Conservation (phyloP, 2,329 filamentous ascomycete genomes). For the Ascochyta rabiei region DNA sequence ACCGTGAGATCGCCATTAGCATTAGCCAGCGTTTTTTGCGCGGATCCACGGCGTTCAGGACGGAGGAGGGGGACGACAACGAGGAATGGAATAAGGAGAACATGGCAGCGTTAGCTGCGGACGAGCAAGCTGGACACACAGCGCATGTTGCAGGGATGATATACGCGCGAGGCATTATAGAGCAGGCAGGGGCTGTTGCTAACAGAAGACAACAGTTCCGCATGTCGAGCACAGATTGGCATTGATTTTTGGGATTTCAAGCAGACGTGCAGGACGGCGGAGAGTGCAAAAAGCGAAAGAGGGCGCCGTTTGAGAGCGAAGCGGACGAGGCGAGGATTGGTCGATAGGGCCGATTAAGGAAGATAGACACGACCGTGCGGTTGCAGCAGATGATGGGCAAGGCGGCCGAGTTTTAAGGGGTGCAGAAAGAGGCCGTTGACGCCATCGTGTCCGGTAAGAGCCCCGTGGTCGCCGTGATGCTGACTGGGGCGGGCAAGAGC, state of each 20-base stretch:
- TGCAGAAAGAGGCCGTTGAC: constrained; percentile 26
- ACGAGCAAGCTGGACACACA: constrained; percentile 19
- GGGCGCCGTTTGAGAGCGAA: not conserved
- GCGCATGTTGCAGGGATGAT: constrained; percentile 17
- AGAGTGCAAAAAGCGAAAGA: not conserved
- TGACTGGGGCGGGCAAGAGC: constrained; percentile 33
- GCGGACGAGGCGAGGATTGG: not conserved
- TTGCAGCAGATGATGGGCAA: constrained; percentile 19
- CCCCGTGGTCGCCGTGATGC: constrained; percentile 28
- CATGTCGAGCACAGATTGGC: constrained; percentile 22
- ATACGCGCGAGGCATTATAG: constrained; percentile 19
- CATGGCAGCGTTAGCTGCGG: constrained; percentile 1
- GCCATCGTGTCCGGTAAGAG: constrained; percentile 26
- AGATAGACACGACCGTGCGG: constrained; percentile 14
- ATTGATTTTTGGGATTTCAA: constrained; percentile 23
- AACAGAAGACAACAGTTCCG: constrained; percentile 18
- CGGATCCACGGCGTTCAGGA: constrained; percentile 13
- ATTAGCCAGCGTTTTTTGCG: constrained; percentile 26
- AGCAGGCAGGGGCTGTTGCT: constrained; percentile 15
- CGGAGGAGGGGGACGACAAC: constrained; percentile 21
- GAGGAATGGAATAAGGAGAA: constrained; percentile 16
- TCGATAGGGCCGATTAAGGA: not conserved
- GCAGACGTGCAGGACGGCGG: no score
- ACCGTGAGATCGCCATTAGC: constrained; percentile 24
- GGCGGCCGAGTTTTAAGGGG: constrained; percentile 20